Conservation (phyloP, 768 basidiomycete species). For the Mycena haematopus region DNA sequence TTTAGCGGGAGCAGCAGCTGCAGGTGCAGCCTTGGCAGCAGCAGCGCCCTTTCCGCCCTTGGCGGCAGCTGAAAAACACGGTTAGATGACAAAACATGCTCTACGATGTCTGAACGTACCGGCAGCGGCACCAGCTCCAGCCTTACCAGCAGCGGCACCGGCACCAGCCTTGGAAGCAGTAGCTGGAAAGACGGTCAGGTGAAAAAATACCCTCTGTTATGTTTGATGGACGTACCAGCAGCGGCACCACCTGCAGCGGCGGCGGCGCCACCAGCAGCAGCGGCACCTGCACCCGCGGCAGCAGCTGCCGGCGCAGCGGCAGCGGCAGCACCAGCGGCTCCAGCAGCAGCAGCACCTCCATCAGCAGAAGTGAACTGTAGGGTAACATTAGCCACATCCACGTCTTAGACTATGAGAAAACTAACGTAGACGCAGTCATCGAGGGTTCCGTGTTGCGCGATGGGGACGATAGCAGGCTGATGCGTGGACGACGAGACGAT, state of each 20-base stretch:
- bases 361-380: slow-evolving; percentile 42
- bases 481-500: slow-evolving; percentile 67
- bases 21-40: not conserved
- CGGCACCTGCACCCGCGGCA: slow-evolving; percentile 7
- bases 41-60: not conserved
- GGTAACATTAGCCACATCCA: slow-evolving; percentile 1
- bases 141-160: slow-evolving; percentile 1
- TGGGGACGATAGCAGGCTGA: slow-evolving; percentile 59
- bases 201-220: too few species aligned
- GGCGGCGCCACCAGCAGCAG: slow-evolving; percentile 6
- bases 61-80: not conserved
- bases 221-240: not conserved
- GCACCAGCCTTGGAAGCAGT: too few species aligned
- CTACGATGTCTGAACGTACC: not conserved
- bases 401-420: slow-evolving; percentile 24
- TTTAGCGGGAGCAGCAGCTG: not conserved
- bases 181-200: too few species aligned
- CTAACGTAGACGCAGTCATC: slow-evolving; percentile 68
- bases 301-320: slow-evolving; percentile 30
- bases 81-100: not conserved
- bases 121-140: slow-evolving; percentile 1
- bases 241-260: not conserved
- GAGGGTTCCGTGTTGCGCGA: slow-evolving; percentile 65
- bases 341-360: slow-evolving; percentile 32
- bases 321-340: slow-evolving; percentile 19